A percentile compares a stretch with the other conserved stretches of the same genome.
phyloP scores from a whole-genome alignment of 768 basidiomycete genomes.

The Galerina marginata region DNA sequence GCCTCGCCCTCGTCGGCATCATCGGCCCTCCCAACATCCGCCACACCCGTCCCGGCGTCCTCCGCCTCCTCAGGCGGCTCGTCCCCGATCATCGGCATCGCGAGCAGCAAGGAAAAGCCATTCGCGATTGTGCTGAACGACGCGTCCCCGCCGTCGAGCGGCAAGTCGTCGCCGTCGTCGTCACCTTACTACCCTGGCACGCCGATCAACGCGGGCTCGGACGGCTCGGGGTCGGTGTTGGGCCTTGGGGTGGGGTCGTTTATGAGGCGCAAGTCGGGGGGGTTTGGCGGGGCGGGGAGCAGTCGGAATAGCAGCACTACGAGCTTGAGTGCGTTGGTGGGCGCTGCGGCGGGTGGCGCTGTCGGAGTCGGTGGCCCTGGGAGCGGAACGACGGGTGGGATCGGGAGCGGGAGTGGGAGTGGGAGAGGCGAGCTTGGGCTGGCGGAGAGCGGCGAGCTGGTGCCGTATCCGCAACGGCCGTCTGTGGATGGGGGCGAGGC shows the following conservation, averaged over 20 bases:
- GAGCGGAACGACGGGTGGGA: background rate
- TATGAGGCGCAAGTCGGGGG: conserved; percentile 28
- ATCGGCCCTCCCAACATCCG: background rate
- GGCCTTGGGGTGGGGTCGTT: conserved; percentile 28
- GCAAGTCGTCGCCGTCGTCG: conserved; percentile 23
- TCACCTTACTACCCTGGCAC: conserved; percentile 24
- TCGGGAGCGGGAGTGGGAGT: conserved; percentile 1
- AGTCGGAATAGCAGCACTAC: conserved; percentile 30
- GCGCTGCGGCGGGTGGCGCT: background rate
- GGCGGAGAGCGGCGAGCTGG: conserved; percentile 26
- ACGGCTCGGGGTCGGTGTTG: conserved; percentile 8
- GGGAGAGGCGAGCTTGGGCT: conserved; percentile 17
- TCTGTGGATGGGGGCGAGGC: conserved; percentile 35
- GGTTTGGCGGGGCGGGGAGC: conserved; percentile 23
- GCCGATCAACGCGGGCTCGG: conserved; percentile 4
- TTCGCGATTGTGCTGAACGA: conserved; percentile 28
- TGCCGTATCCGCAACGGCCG: conserved; percentile 8
- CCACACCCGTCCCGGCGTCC: conserved; percentile 17
- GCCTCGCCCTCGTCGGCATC: conserved; percentile 32
- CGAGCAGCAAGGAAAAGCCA: conserved; percentile 8
- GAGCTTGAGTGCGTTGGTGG: conserved; percentile 24
- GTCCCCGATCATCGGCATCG: background rate
- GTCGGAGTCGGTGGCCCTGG: too few relatives aligned
- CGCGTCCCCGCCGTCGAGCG: conserved; percentile 21
- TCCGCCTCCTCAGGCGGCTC: conserved; percentile 35